Evolutionary conservation across 345 rosid genomes (phyloP), one percentile per base, ranked within the genome.

Genomic region (Eucalyptus erythrocorys): DNA sequence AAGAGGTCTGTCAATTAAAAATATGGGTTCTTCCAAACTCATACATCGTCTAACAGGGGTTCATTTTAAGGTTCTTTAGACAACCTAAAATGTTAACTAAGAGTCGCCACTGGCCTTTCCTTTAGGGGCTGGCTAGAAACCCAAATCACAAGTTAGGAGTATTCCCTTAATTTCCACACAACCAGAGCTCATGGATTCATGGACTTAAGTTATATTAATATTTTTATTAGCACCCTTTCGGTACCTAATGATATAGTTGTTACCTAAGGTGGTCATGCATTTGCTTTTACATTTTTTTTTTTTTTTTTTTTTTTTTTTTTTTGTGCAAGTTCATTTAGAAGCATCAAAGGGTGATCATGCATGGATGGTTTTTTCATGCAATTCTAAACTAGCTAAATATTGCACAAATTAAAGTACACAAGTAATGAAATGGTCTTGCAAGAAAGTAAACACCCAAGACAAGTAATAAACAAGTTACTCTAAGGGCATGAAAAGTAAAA

Each of bases 11-110:
- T 55, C 6, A 55, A 55, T 24, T 24, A 19, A 55, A 24, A 24
- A 24, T 10, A 8, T 55, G 61, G 13, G 0, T 24, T 22, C 27
- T 53, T 22, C 2, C 2, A 53, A 53, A 22, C 27, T 53, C 59
- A 53, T 53, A 21, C 26, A 5, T 53, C 27, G 0, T 0, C 0
- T 55, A 1, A 24, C 1, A 0, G 6, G 13, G 1, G 30, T 55
- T 55, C 27, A 22, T 55, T 55, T 55, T 24, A 55, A 55, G 30
- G 30, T 55, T 55, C 61, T 55, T 55, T 55, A 55, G 13, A 10
- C 13, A 55, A 55, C 30, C 13, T 24, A 55, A 55, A 22, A 22
- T 22, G 27, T 24, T 10, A 55, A 55, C 13, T 55, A 24, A 24
- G 61, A 24, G 61, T 55, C 0, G 6, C 3, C 61, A 55, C 0